Conservation (phyloP, 345 rosid genomes). For the Theobroma cacao region DNA sequence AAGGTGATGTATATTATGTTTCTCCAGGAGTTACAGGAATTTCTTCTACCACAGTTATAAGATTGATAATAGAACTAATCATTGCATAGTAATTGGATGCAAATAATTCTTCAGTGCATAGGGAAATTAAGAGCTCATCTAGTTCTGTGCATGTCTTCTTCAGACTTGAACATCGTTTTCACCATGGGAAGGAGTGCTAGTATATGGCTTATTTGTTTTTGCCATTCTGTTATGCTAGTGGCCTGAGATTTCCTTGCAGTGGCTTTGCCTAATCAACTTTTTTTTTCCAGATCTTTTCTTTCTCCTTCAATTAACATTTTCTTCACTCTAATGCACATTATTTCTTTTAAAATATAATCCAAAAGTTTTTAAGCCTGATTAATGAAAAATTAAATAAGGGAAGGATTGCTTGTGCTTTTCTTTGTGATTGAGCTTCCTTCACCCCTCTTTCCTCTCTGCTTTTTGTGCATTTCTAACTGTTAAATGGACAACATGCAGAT, state of each 20-base stretch:
- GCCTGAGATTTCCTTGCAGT: not conserved
- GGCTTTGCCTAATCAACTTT: not conserved
- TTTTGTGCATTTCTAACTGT: not conserved
- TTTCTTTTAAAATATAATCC: not conserved
- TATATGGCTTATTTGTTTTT: not conserved
- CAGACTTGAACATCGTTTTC: not conserved
- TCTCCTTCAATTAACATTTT: not conserved
- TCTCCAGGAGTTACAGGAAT: not conserved
- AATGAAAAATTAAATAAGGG: not conserved
- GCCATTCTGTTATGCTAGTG: not conserved
- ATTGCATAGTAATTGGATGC: not conserved
- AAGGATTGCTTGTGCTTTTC: not conserved
- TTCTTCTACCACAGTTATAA: not conserved
- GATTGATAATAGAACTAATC: not conserved
- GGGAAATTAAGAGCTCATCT: not conserved
- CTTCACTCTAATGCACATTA: not conserved
- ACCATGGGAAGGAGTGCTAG: not conserved
- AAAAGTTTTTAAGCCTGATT: not conserved
- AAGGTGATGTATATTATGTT: not conserved
- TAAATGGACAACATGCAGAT: conserved; percentile 42
- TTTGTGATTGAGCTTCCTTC: not conserved
- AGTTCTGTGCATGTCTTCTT: not conserved
- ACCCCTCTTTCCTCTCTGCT: not conserved
- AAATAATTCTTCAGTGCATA: not conserved
- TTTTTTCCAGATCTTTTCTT: not conserved